These are phyloP conservation scores for Magnaporthales sp. DNA, from an alignment of 2,329 filamentous ascomycete species.

Conservation along the genomic window DNA sequence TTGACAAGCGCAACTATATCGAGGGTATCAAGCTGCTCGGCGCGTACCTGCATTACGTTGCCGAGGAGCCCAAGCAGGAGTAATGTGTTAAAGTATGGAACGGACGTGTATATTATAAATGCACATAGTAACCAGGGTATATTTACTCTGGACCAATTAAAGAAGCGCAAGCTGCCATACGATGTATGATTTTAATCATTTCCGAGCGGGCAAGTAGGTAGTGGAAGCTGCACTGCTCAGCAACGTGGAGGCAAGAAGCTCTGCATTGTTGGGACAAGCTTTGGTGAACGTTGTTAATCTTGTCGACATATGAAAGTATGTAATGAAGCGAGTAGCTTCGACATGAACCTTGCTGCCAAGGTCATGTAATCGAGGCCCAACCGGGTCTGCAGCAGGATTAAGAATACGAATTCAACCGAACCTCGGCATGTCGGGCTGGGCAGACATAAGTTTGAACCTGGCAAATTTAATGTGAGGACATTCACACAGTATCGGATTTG, in stretches of 20 bases:
- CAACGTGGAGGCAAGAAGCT: too few species aligned
- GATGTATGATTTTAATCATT: too few species aligned
- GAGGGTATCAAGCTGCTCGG: slow-evolving; percentile 95
- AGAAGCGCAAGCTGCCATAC: not conserved
- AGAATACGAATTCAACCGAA: not conserved
- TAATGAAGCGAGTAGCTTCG: not conserved
- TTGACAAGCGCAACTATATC: slow-evolving; percentile 96
- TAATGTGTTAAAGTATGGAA: not conserved
- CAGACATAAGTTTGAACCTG: not conserved
- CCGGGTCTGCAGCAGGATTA: not conserved
- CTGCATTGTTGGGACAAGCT: too few species aligned
- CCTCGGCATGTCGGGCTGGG: not conserved
- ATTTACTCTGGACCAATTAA: not conserved
- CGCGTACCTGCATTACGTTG: slow-evolving; percentile 92
- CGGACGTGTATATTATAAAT: not conserved
- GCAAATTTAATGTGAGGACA: not conserved
- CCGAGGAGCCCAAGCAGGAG: slow-evolving; percentile 61
- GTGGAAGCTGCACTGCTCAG: too few species aligned
- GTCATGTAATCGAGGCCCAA: not conserved
- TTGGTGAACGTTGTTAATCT: too few species aligned
- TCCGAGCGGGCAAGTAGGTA: too few species aligned
- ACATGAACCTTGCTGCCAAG: not conserved
- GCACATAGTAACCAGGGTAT: not conserved
- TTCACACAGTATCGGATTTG: not conserved
- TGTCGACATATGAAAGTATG: not conserved